Percentiles rank a stretch among this genome's conserved stretches.
phyloP scores from a whole-genome alignment of 2,329 filamentous ascomycete species.

The Colletotrichum lindemuthianum region DNA sequence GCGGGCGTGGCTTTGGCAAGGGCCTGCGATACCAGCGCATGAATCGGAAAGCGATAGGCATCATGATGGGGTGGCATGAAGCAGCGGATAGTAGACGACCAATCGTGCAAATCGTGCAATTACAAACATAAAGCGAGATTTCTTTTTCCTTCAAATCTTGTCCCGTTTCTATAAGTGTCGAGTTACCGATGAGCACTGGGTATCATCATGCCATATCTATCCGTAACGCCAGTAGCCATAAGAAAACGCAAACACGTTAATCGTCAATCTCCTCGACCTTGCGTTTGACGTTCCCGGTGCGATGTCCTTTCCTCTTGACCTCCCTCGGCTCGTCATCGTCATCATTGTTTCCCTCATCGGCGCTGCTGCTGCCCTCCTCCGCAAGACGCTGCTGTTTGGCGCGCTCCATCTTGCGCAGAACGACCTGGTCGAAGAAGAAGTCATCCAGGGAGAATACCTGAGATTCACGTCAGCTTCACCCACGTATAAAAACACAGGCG shows the following conservation, averaged over 20 bases:
- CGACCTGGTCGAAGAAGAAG: slow-evolving; percentile 64
- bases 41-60: neutral
- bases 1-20: slow-evolving; percentile 75
- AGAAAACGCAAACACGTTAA: slow-evolving; percentile 6
- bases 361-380: slow-evolving; percentile 49
- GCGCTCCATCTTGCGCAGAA: slow-evolving; percentile 68
- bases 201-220: slow-evolving; percentile 12
- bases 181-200: slow-evolving; percentile 3
- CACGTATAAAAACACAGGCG: neutral
- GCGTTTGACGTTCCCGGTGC: slow-evolving; percentile 5
- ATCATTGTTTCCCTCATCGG: slow-evolving; percentile 3
- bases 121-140: slow-evolving; percentile 3
- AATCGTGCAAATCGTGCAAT: neutral
- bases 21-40: slow-evolving; percentile 11
- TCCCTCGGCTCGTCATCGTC: neutral
- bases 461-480: slow-evolving; percentile 13
- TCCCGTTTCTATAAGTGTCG: neutral
- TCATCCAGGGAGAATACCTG: slow-evolving; percentile 63
- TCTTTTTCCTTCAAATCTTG: neutral
- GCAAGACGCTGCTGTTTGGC: slow-evolving; percentile 53
- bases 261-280: slow-evolving; percentile 33
- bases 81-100: neutral
- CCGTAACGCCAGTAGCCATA: neutral
- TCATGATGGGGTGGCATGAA: neutral
- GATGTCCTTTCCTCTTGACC: slow-evolving; percentile 23